A percentile compares a stretch with the other conserved stretches of the same genome.
Conservation (phyloP, 805 yeast genomes). For the Isabelozyma heimii region DNA sequence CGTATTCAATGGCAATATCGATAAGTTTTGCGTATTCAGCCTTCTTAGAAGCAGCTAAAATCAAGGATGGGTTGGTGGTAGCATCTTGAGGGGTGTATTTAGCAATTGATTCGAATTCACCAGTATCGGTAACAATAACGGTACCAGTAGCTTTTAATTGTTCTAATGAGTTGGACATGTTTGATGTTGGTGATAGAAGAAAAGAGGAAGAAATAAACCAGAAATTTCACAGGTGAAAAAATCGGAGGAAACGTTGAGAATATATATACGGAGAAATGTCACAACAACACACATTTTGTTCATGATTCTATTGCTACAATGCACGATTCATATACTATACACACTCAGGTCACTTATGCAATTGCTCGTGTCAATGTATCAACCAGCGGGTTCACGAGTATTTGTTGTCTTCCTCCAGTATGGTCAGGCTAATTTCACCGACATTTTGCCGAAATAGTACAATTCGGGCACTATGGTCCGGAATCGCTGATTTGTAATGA, state of each 20-base stretch:
- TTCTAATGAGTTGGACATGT: conserved; percentile 62
- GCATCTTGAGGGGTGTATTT: conserved; percentile 99
- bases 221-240: not conserved
- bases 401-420: not conserved
- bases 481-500: not conserved
- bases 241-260: not conserved
- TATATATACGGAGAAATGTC: too few relatives aligned
- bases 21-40: conserved; percentile 84
- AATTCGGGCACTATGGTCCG: not conserved
- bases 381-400: not conserved
- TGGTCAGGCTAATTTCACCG: not conserved
- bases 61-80: conserved; percentile 97
- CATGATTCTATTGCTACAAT: too few relatives aligned
- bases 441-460: not conserved
- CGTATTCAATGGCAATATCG: conserved; percentile 87
- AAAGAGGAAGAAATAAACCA: not conserved
- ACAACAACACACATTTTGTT: not conserved
- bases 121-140: conserved; percentile 96
- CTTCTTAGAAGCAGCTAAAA: conserved; percentile 92
- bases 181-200: not conserved
- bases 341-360: too few relatives aligned
- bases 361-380: not conserved
- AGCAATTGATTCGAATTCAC: conserved; percentile 97
- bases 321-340: too few relatives aligned
- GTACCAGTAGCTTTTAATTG: conserved; percentile 95